Evolutionary conservation across 768 basidiomycete genomes (phyloP), one percentile per base, ranked within the genome.

Genomic region (Kwoniella europaea): DNA sequence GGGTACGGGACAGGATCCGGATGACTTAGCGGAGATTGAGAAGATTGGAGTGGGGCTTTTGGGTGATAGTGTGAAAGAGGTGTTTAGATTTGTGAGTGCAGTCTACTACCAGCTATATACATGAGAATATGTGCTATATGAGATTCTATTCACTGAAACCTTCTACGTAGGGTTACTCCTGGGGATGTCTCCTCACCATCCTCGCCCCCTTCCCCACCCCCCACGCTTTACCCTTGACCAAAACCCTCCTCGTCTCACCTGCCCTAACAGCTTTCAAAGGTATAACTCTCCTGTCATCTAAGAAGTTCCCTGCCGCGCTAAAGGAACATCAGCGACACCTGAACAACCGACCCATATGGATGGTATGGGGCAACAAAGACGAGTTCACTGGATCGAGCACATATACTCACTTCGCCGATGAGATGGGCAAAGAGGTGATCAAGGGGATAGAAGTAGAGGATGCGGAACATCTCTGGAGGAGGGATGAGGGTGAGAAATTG

Each of bases 391-490:
- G 70, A 22, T 50, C 63, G 1, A 52, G 20, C 1, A 60, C 63
- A 7, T 76, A 66, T 64, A 13, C 20, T 52, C 58, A 50, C 3
- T 68, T 72, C 43, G 57, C 35, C 7, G n/a, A 65, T 12, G 62
- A 62, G 27, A 43, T 44, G 42, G 59, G 43, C 10, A 59, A 62
- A 22, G 53, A 59, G 29, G 57, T 60, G 20, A 24, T 75, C 10
- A 41, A 50, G 46, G 42, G 56, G 35, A 50, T 67, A 58, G 73
- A 74, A 52, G 58, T 79, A 4, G 70, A 71, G 90, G 35, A 83
- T 91, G 65, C 88, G 87, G 75, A 79, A 93, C 46, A 88, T 89
- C 22, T 82, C 85, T 3, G 70, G 68, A 59, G 73, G 35, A 68
- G 67, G 16, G 74, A 72, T 27, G 59, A 59, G 9, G 74, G 63